Conservation (phyloP, 257 asterid genomes). For the Echites panduratus region DNA sequence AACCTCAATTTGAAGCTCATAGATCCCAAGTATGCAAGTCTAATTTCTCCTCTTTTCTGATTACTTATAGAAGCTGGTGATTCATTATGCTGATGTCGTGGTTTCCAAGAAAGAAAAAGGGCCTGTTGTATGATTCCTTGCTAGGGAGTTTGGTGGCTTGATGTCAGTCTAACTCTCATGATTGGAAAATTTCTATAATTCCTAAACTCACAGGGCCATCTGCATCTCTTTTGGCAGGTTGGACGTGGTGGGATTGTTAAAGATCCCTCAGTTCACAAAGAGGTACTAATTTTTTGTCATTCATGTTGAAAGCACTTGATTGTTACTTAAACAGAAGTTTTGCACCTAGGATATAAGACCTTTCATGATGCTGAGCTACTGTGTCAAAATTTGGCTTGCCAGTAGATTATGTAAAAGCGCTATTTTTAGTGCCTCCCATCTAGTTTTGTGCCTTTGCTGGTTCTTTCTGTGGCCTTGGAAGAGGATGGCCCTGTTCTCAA, state of each 20-base stretch:
- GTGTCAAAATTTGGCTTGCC: neutral
- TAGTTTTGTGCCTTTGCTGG: neutral
- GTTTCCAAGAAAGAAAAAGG: neutral
- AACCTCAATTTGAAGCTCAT: conserved; percentile 96
- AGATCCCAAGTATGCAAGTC: conserved; percentile 63
- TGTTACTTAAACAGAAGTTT: neutral
- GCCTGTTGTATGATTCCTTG: neutral
- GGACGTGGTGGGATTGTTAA: conserved; percentile 95
- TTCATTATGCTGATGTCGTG: neutral
- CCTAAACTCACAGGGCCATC: no score
- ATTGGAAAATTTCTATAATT: neutral
- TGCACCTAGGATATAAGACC: neutral
- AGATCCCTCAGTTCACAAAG: conserved; percentile 77
- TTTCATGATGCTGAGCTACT: neutral
- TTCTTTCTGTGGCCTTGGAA: neutral
- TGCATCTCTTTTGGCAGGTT: conserved; percentile 51
- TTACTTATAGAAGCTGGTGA: neutral
- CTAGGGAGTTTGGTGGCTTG: neutral
- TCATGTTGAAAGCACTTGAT: neutral
- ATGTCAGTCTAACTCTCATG: neutral
- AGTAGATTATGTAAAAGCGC: no score
- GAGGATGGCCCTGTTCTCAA: no score
- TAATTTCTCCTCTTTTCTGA: conserved; percentile 3
- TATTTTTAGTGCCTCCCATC: neutral
- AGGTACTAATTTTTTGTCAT: conserved; percentile 36